Evolutionary conservation across 495 filamentous ascomycete species (phyloP).

Genomic region (Corynascus novoguineensis): DNA sequence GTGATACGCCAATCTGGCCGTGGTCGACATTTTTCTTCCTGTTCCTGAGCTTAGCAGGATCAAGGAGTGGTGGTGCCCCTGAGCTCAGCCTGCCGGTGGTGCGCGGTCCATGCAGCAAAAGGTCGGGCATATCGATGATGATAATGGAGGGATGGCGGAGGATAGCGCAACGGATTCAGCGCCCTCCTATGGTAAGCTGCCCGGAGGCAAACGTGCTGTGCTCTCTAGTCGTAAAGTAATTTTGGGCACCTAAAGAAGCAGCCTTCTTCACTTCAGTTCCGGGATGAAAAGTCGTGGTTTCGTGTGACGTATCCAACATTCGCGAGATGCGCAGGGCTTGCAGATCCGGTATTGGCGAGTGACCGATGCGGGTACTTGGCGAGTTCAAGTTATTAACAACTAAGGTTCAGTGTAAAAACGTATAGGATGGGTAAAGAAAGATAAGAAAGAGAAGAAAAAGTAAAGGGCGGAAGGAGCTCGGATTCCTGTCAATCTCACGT

Average conservation of each 20-base stretch:
- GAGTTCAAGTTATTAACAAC: background rate
- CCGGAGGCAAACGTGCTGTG: no score
- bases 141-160: background rate
- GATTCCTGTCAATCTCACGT: background rate
- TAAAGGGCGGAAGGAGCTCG: background rate
- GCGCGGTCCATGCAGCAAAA: conserved; percentile 21
- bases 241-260: no score
- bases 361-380: no score
- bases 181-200: background rate
- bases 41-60: conserved; percentile 13
- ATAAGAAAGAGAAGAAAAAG: background rate
- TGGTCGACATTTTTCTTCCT: conserved; percentile 2
- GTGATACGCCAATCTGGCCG: conserved; percentile 16
- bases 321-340: background rate
- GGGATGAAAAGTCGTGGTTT: no score
- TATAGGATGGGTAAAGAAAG: background rate
- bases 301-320: background rate
- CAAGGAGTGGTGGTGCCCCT: background rate
- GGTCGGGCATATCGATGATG: conserved; percentile 22
- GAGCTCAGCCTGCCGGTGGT: background rate
- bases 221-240: background rate
- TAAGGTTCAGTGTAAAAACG: background rate
- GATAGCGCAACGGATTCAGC: background rate
- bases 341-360: no score
- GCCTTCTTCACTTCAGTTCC: no score